Percentiles rank a stretch among this genome's conserved stretches.
These are phyloP conservation scores for Exophiala spinifera DNA, from an alignment of 2,329 filamentous ascomycete genomes.

Conservation along the genomic window DNA sequence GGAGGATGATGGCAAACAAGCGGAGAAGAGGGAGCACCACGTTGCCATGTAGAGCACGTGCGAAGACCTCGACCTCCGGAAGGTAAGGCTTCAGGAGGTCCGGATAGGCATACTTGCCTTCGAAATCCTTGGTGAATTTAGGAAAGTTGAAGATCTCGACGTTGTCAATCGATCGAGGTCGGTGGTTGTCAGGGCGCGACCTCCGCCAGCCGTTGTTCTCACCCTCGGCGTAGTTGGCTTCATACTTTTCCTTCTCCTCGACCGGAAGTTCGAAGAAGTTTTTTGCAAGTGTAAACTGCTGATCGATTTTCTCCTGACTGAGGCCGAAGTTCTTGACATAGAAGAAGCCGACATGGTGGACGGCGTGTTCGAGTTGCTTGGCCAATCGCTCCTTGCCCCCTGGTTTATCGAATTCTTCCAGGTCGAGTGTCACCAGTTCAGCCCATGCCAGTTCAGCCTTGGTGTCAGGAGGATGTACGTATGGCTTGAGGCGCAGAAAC, in stretches of 20 bases:
- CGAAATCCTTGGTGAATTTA: conserved; percentile 51
- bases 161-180: conserved; percentile 44
- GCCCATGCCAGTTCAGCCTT: conserved; percentile 44
- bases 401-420: conserved; percentile 51
- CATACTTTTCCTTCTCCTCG: conserved; percentile 59
- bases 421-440: conserved; percentile 57
- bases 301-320: conserved; percentile 54
- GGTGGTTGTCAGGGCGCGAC: conserved; percentile 36
- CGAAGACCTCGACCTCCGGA: conserved; percentile 56
- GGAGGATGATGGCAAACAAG: conserved; percentile 58
- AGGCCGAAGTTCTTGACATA: conserved; percentile 61
- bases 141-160: conserved; percentile 59
- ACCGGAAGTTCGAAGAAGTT: conserved; percentile 53
- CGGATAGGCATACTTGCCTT: conserved; percentile 42
- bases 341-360: conserved; percentile 55
- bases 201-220: conserved; percentile 57
- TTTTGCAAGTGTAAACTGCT: conserved; percentile 58
- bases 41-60: conserved; percentile 50
- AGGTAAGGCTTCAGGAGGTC: conserved; percentile 48
- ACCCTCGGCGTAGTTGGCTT: conserved; percentile 47
- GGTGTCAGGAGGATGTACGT: conserved; percentile 19
- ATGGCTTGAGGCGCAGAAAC: conserved; percentile 10
- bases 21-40: conserved; percentile 54
- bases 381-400: conserved; percentile 54
- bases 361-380: conserved; percentile 52